phyloP scores from a whole-genome alignment of 768 basidiomycete species.

The Chlorophyllum brunneum region DNA sequence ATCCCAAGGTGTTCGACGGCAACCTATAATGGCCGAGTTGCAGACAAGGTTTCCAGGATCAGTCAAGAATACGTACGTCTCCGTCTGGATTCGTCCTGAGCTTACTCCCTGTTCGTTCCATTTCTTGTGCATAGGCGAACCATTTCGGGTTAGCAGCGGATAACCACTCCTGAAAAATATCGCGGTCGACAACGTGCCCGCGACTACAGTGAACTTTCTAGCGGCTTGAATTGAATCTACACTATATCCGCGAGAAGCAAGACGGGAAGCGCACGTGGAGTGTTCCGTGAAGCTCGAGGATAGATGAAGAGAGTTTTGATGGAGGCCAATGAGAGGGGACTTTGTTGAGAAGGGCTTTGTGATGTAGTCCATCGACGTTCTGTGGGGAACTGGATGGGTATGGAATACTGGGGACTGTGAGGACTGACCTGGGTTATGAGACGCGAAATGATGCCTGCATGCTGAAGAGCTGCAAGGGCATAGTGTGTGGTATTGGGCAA shows the following conservation, averaged over 20 bases:
- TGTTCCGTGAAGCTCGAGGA: slow-evolving; percentile 88
- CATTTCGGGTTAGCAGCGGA: slow-evolving; percentile 75
- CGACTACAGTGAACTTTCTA: slow-evolving; percentile 76
- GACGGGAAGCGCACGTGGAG: slow-evolving; percentile 52
- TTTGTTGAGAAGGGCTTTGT: slow-evolving; percentile 57
- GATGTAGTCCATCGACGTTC: slow-evolving; percentile 95
- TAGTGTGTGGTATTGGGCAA: slow-evolving; percentile 88
- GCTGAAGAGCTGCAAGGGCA: slow-evolving; percentile 78
- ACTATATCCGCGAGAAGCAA: not conserved
- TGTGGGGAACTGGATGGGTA: slow-evolving; percentile 18
- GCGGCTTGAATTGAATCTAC: not conserved
- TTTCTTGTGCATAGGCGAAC: slow-evolving; percentile 63
- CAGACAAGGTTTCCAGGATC: not conserved
- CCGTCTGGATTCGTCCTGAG: slow-evolving; percentile 91
- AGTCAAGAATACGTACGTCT: slow-evolving; percentile 52
- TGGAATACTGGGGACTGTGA: not conserved
- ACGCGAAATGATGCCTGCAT: slow-evolving; percentile 52
- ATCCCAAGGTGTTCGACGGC: slow-evolving; percentile 68
- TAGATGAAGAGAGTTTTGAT: slow-evolving; percentile 33
- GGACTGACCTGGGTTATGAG: slow-evolving; percentile 72
- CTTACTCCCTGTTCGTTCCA: slow-evolving; percentile 52
- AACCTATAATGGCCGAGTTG: slow-evolving; percentile 45
- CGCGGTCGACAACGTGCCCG: slow-evolving; percentile 65
- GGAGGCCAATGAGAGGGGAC: slow-evolving; percentile 30
- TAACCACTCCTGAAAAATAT: slow-evolving; percentile 71